Base-by-base conservation (phyloP, 1,139 yeast species). In the Meyerozyma athensensis region DNA sequence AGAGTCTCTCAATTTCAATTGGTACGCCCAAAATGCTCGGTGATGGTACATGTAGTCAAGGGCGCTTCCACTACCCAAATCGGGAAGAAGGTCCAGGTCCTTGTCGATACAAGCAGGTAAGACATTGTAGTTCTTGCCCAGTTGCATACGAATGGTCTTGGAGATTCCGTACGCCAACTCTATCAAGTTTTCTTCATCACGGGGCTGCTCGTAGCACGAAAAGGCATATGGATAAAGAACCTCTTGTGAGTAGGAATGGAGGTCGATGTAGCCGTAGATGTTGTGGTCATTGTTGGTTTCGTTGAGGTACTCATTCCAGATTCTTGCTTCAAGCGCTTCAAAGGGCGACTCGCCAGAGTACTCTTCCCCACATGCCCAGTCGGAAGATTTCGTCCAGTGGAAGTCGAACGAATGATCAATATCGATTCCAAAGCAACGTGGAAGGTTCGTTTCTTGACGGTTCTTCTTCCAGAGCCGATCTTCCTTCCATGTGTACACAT, bases 391-490 rank as follows among this genome's bases (percentile, higher is more conserved):
- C 5, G 77, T 68, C 82, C 92, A 86, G 51, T 83, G 87, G 61
- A 67, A 84, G 47, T 76, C 83, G 59, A 81, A 86, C 1, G 95
- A 82, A 52, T 85, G 95, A 56, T 86, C 96, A 41, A 89, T 79
- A 56, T 89, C 96, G 34, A 87, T 75, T 6, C 97, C 97, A 36
- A 72, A 66, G 58, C 97, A 89, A 33, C 70, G 61, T 4, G 86
- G 79, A 36, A 77, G 61, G 26, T 68, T 72, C 0, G 95, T 84
- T 38, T 76, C 74, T 59, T 89, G 96, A 44, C 96, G 73, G 59
- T 86, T 89, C 56, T 89, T 89, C 35, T 95, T 68, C 97, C 97
- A 89, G 44, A 89, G 65, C 39, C 97, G 66, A 55, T 89, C 96
- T 26, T 64, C 55, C 4, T 68, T 70, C 96, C 96, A 89, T 2